Base-by-base conservation (phyloP, 495 filamentous ascomycete species). In the Tuber indicum region DNA sequence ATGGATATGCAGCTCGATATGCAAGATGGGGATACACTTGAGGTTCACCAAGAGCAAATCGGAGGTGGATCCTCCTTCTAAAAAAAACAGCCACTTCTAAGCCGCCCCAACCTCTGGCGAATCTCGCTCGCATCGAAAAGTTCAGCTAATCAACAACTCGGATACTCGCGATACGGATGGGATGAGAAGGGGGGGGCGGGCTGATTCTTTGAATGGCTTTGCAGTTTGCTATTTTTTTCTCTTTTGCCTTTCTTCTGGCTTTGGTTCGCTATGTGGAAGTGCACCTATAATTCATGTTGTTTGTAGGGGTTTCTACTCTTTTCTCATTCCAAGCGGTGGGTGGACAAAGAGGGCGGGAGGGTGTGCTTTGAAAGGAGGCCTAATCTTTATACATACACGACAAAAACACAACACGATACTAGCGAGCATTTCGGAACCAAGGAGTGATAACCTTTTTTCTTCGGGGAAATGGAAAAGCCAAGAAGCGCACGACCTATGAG, bases 31-130 rank as follows among this genome's bases (percentile, higher is more conserved):
- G 96, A 99, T 82, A 96, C 93, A 3, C 90, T 99, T 14, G 96
- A 99, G 83, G 96, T 99, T 42, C 96, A 98, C 86, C 96, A 98
- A 82, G 96, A 99, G 84, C 96, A 99, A 84, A 97, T 98, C 75
- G 96, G 96, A 75, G 92, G 91, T 32, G 58, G 58, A 19, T 8
- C 58, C 49, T 87, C 84, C 79, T 86, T 75, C 79, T 84, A 76
- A 66, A 72, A 70, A n/a, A 77, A 47, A 73, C 12, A 42, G 36
- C 49, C 41, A 39, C 69, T 45, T 72, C 76, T 46, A 72, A 77
- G 49, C 72, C 66, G 32, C 75, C 39, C 72, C 69, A 43, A 62
- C 66, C 58, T 72, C 62, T 76, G 41, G 32, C 46, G 70, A 72
- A 80, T 74, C 74, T 46, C 14, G 32, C 69, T 52, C n/a, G 32